Conservation (phyloP, 2,329 filamentous ascomycete species). For the Epichloe elymi region DNA sequence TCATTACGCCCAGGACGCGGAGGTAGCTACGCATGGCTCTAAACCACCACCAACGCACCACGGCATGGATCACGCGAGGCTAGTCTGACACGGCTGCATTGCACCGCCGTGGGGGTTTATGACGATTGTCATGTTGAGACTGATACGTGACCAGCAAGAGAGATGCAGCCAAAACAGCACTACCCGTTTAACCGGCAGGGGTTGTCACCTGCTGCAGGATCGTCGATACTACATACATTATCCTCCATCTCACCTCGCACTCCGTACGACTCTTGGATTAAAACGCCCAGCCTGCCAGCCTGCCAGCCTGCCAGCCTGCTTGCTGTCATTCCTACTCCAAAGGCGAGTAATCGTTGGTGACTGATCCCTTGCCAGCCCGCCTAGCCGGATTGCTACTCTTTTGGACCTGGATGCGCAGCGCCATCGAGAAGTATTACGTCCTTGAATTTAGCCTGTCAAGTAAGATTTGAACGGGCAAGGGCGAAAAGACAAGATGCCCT, state of each 20-base stretch:
- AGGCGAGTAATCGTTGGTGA: no score
- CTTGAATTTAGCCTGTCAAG: no score
- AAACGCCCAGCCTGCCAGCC: no score
- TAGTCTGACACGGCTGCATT: not conserved
- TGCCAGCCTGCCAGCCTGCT: no score
- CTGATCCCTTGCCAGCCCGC: no score
- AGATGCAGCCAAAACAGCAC: not conserved
- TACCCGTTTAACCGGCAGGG: constrained; percentile 1
- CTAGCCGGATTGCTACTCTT: no score
- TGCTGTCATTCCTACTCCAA: no score
- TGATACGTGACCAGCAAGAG: not conserved
- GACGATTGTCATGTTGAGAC: not conserved
- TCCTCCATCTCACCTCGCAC: not conserved
- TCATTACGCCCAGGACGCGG: not conserved
- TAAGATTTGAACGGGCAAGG: no score
- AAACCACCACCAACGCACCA: not conserved
- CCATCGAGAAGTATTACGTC: no score
- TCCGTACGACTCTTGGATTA: not conserved
- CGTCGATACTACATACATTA: not conserved
- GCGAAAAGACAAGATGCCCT: no score
- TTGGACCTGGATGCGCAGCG: no score
- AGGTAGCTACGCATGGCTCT: not conserved
- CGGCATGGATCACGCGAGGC: not conserved
- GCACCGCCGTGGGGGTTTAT: not conserved
- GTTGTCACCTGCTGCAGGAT: not conserved